Base-by-base conservation (phyloP, 768 basidiomycete genomes). In the Ephemerocybe angulata region DNA sequence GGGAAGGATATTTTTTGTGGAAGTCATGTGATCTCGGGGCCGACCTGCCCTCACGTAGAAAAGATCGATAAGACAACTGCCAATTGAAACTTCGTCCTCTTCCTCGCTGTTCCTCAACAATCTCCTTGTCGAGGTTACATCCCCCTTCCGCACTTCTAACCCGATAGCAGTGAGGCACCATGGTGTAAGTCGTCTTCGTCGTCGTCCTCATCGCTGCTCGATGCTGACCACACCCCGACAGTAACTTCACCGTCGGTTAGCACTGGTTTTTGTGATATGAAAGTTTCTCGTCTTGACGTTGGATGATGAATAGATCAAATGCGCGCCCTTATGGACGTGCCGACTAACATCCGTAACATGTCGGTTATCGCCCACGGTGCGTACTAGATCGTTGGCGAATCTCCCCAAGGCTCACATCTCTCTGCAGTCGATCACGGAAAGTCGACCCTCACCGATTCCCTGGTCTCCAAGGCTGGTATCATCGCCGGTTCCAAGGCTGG, bases 381-480 rank as follows among this genome's bases (percentile, higher is more conserved):
- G 85, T 74, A 33, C n/a, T n/a, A n/a, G n/a, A n/a, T 50, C 43
- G n/a, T 31, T 53, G 52, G 46, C 29, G 51, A 31, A 47, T 47
- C 37, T 50, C 57, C 55, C 42, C 40, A 43, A 38, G 29, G 33
- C 38, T 63, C 53, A 60, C 46, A 60, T 37, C 13, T 37, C 46
- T 33, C 44, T 57, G 10, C 67, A 93, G 97, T 99, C 84, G 97
- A 99, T 76, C 97, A 99, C 79, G 97, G 97, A 78, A 99, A 99
- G 77, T 99, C 97, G 54, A 99, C 97, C 65, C 86, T 99, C 63
- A 98, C 97, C 63, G 97, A 99, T 75, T 98, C 96, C 38, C 82
- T 99, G 42, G 95, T 99, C 70, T 95, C 96, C 61, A 98, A 98
- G 80, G 97, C 97, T 60, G 97, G 97, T 83, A 99, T 99, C 72